Base-by-base conservation (phyloP, 192 early-diverging fungal species). In the Kappamyces sp. region DNA sequence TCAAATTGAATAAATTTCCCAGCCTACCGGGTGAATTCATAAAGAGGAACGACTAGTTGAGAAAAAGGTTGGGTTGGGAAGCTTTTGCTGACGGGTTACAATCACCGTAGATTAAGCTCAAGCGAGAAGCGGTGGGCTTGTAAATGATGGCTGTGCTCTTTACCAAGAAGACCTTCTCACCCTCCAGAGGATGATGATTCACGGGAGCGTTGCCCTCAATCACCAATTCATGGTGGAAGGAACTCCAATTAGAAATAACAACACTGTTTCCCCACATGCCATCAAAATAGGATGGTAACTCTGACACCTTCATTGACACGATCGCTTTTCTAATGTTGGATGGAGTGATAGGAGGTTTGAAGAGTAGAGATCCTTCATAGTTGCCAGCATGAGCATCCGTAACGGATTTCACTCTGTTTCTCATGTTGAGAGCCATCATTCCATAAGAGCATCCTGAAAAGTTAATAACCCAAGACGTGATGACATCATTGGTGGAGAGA, bases 401-500 rank as follows among this genome's bases (percentile, higher is more conserved):
- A 15, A 58, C 30, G 2, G 31, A 29, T 0, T 45, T 43, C 4
- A 58, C 31, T 45, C 37, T 58, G 3, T 5, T 9, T 0, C 55
- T 9, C 2, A 58, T n/a, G 55, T 45, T 58, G 14, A 58, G 4
- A 12, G 37, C 37, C 29, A 34, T 12, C 8, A 58, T 45, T 4
- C 55, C 55, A 58, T 45, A 45, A 8, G 22, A 12, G 0, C 34
- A 38, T 34, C 36, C 34, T 34, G 5, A 4, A 3, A 12, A 3
- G 32, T 38, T 58, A 30, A 58, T 47, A 4, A 38, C 31, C 55
- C 55, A 58, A 2, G 7, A 12, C n/a, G 55, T 58, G 33, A 58
- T 33, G 29, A 45, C 15, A 38, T 58, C 55, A 34, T 58, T 58
- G 55, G 55, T 45, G 22, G 55, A 58, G 29, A 55, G 6, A 33